Percentiles rank a stretch among this genome's conserved stretches.
phyloP scores from a whole-genome alignment of 2,329 filamentous ascomycete species.

The Pseudofabraea citricarpa region DNA sequence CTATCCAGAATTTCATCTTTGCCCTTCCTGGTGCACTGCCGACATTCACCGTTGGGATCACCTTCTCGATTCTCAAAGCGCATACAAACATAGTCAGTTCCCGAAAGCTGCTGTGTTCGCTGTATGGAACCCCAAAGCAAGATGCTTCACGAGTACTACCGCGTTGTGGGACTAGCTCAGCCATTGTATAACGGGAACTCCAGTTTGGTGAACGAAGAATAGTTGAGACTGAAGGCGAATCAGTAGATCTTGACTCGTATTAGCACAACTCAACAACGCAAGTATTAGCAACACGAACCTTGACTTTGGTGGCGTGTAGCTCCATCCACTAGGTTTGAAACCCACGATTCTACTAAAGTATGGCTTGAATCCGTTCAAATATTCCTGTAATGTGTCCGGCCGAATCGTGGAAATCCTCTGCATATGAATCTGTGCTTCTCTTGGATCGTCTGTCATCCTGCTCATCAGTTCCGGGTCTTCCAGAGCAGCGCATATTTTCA shows the following conservation, averaged over 20 bases:
- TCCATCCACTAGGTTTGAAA: constrained; percentile 92
- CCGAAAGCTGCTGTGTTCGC: constrained; percentile 90
- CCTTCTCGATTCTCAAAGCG: constrained; percentile 76
- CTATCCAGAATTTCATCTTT: constrained; percentile 61
- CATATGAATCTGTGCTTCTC: constrained; percentile 94
- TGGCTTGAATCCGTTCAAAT: constrained; percentile 73
- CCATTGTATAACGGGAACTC: constrained; percentile 67
- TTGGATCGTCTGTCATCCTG: constrained; percentile 73
- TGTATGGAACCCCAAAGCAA: constrained; percentile 93
- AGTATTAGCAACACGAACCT: constrained; percentile 33
- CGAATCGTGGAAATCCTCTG: constrained; percentile 92
- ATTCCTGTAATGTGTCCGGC: constrained; percentile 85
- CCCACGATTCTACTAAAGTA: constrained; percentile 85
- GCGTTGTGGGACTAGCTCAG: constrained; percentile 73
- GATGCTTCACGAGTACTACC: constrained; percentile 78
- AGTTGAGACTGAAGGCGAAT: constrained; percentile 58
- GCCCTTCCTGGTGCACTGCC: constrained; percentile 52
- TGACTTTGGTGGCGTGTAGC: constrained; percentile 69
- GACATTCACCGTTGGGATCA: constrained; percentile 90
- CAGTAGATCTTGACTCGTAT: constrained; percentile 37
- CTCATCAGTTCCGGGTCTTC: constrained; percentile 77
- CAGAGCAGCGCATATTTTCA: constrained; percentile 76
- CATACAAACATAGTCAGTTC: constrained; percentile 94
- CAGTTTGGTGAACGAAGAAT: constrained; percentile 61
- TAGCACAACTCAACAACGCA: not conserved